Percentiles rank a stretch among this genome's conserved stretches.
phyloP scores from a whole-genome alignment of 1,284 basidiomycete genomes.

The Schizophyllum commune region DNA sequence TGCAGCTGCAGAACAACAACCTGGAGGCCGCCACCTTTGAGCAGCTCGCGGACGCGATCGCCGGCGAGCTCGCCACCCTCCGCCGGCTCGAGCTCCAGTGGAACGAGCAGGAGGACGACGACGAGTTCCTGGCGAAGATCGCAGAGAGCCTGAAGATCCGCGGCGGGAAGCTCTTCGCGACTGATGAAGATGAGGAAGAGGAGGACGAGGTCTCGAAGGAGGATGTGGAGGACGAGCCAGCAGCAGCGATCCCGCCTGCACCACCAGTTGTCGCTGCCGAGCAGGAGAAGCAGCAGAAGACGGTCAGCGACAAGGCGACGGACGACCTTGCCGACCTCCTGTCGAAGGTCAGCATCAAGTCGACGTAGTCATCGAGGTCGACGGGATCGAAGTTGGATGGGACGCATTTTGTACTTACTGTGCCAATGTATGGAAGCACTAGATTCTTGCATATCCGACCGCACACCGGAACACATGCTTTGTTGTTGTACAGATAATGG shows the following conservation, averaged over 20 bases:
- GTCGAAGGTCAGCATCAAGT: conserved; percentile 10
- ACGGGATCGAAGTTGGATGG: no score
- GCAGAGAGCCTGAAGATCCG: conserved; percentile 60
- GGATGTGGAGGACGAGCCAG: conserved; percentile 37
- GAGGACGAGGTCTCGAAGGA: conserved; percentile 67
- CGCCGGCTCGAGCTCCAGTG: conserved; percentile 78
- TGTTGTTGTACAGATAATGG: neutral
- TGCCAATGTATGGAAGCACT: neutral
- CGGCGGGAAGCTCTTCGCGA: conserved; percentile 50
- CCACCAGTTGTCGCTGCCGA: conserved; percentile 21
- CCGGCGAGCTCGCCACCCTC: conserved; percentile 45
- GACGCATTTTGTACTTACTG: neutral
- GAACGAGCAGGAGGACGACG: conserved; percentile 81
- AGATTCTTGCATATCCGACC: neutral
- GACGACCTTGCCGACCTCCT: conserved; percentile 11
- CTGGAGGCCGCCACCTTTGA: conserved; percentile 67
- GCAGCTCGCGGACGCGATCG: conserved; percentile 61
- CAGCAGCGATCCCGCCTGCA: conserved; percentile 23
- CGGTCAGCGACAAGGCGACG: conserved; percentile 2
- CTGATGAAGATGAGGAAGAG: conserved; percentile 75
- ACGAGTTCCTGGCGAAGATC: conserved; percentile 64
- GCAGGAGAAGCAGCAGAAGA: conserved; percentile 1
- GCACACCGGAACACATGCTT: neutral
- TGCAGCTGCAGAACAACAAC: conserved; percentile 89
- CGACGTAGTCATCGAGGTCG: neutral